These are phyloP conservation scores for Xylaria acuta DNA, from an alignment of 495 filamentous ascomycete species.

Conservation along the genomic window DNA sequence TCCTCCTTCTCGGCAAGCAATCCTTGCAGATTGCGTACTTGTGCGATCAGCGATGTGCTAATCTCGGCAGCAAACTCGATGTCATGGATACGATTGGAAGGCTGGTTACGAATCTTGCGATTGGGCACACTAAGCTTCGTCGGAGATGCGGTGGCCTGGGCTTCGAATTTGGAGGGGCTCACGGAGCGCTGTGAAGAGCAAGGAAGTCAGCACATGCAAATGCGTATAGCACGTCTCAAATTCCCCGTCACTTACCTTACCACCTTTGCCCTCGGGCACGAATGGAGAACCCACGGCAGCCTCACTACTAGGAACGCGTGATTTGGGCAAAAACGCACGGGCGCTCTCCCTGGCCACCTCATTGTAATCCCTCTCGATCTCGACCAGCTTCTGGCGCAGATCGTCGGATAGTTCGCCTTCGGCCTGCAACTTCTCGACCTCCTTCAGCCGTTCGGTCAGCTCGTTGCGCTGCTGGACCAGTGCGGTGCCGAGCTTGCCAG, in stretches of 20 bases:
- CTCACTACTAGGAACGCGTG: slow-evolving; percentile 71
- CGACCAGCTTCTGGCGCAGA: slow-evolving; percentile 78
- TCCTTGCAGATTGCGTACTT: slow-evolving; percentile 86
- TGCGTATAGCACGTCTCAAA: background rate
- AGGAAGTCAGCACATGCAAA: slow-evolving; percentile 32
- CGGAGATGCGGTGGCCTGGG: slow-evolving; percentile 84
- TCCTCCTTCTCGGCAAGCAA: slow-evolving; percentile 88
- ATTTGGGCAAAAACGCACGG: slow-evolving; percentile 86
- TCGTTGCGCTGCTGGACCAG: slow-evolving; percentile 84
- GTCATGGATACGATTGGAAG: slow-evolving; percentile 82
- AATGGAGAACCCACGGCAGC: slow-evolving; percentile 68
- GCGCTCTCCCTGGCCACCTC: slow-evolving; percentile 91
- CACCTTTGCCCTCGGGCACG: slow-evolving; percentile 58
- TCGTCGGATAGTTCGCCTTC: slow-evolving; percentile 86
- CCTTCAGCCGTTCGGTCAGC: slow-evolving; percentile 78
- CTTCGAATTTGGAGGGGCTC: slow-evolving; percentile 81
- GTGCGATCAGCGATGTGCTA: slow-evolving; percentile 84
- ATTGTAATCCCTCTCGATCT: slow-evolving; percentile 93
- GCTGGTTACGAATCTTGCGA: slow-evolving; percentile 89
- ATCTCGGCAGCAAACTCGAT: slow-evolving; percentile 97
- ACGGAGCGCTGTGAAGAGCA: slow-evolving; percentile 63
- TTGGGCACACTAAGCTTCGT: slow-evolving; percentile 85
- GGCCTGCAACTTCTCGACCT: slow-evolving; percentile 79
- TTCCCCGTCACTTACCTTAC: slow-evolving; percentile 53
- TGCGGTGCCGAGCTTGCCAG: slow-evolving; percentile 83